Evolutionary conservation across 306 rosid species (phyloP), one percentile per base, ranked within the genome.

Genomic region (Lotus japonicus): DNA sequence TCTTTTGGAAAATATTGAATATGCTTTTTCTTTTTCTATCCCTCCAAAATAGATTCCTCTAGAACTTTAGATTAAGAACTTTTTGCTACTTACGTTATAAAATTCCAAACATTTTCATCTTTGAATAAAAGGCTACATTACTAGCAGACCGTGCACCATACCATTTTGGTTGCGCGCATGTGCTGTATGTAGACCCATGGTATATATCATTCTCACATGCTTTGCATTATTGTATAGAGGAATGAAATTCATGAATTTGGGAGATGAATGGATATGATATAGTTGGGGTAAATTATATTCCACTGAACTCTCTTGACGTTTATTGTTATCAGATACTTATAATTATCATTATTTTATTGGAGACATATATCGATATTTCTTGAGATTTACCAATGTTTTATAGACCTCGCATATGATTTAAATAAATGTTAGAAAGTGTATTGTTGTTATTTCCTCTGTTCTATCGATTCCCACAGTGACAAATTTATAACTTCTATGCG

Each of bases 91-190:
- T 55, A 3, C 5, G 5, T 10, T 51, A 46, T 46, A 14, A 46
- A 51, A 23, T 31, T 31, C 36, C 36, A 1, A 55, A 23, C 1
- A 12, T 0, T 23, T 8, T 28, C 13, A 57, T 13, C 19, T n/a
- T 55, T 28, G 36, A 7, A 3, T 21, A 55, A 28, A 55, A 55
- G n/a, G 17, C 3, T 6, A 11, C 1, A 1, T 12, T 26, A 51
- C 39, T 21, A 17, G 62, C 5, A 26, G 9, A 7, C 9, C n/a
- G 14, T 56, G 73, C 61, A 26, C 64, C 63, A 48, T 11, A 39
- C 14, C 49, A 13, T 1, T 21, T 68, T 41, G 80, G 53, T 68
- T 39, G 73, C n/a, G n/a, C n/a, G n/a, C 77, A 74, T 74, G 83
- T 79, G 80, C 36, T 26, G 15, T 26, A 26, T 26, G 36, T 28